phyloP scores from a whole-genome alignment of 768 basidiomycete genomes.

The Boletales sp. region DNA sequence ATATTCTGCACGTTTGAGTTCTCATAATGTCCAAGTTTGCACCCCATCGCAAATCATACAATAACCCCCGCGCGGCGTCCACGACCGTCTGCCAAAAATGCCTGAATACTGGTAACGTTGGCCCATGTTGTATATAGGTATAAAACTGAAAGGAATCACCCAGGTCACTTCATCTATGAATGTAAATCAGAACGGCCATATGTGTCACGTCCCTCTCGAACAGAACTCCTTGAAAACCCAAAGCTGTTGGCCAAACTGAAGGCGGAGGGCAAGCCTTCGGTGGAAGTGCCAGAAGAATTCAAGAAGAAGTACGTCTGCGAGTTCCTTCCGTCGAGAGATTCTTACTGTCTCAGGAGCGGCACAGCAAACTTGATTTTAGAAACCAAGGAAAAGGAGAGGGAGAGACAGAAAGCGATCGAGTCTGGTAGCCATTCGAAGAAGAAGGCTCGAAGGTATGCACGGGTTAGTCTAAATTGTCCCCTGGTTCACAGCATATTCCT shows the following conservation, averaged over 20 bases:
- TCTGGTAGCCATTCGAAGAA: constrained; percentile 32
- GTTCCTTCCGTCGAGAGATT: neutral
- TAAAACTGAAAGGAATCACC: neutral
- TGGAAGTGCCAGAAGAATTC: constrained; percentile 90
- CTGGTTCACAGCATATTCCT: neutral
- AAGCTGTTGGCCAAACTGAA: constrained; percentile 61
- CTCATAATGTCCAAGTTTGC: constrained; percentile 72
- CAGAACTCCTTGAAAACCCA: constrained; percentile 82
- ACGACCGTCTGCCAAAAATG: constrained; percentile 84
- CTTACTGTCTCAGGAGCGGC: constrained; percentile 48
- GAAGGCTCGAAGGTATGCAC: constrained; percentile 38
- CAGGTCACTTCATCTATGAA: constrained; percentile 89
- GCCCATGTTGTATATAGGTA: neutral
- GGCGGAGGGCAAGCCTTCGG: constrained; percentile 67
- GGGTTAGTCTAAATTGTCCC: constrained; percentile 14
- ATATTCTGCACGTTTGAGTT: too few relatives aligned
- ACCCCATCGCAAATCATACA: constrained; percentile 61
- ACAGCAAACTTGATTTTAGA: constrained; percentile 84
- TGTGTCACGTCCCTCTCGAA: constrained; percentile 84
- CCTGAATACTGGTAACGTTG: constrained; percentile 52
- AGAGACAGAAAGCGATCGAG: constrained; percentile 33
- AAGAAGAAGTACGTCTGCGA: constrained; percentile 59
- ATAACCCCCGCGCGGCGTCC: constrained; percentile 58
- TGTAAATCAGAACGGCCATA: constrained; percentile 84
- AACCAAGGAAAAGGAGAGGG: constrained; percentile 75